Evolutionary conservation across 2,329 filamentous ascomycete genomes (phyloP), one percentile per base, ranked within the genome.

Genomic region (Aspergillus vadensis): DNA sequence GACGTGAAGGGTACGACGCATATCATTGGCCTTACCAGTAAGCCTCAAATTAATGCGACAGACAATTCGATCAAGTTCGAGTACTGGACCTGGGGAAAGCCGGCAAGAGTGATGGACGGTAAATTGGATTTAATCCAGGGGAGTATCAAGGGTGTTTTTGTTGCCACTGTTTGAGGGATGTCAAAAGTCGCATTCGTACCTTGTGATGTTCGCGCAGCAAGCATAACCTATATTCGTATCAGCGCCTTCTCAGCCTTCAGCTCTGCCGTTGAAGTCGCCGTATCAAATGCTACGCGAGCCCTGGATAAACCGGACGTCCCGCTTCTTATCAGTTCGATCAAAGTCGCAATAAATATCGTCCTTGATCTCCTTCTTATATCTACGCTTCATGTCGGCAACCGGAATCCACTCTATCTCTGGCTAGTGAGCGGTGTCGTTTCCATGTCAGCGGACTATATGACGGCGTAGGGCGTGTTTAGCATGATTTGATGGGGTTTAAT

Each of bases 401-500:
- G 80, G 89, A 6, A 92, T n/a, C n/a, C 86, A 0, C 77, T 92
- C 0, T 91, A 91, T 61, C 82, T 91, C 0, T 91, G 88, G 88
- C 79, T 91, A 0, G 82, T 91, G 0, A 82, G 77, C 55, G 85
- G 82, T 4, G 88, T 92, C 17, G 82, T 91, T 0, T 76, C 82
- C 0, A 78, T 91, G 60, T 88, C 88, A 0, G 74, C 78, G 0
- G 82, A 85, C 6, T 91, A 91, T 70, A 86, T 88, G 0, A 91
- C 88, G 0, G 87, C 88, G 0, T 92, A 88, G 88, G 86, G 88
- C 1, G 79, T 91, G 9, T 92, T 92, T 76, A 89, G 84, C 58
- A 91, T 88, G 0, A 91, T 91, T 44, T 82, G 88, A 14, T 91
- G 88, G 88, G 89, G 88, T 0, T 77, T 91, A 0, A 78, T 91